Conservation (phyloP, 805 yeast species). For the Teunomyces aglyptinius region DNA sequence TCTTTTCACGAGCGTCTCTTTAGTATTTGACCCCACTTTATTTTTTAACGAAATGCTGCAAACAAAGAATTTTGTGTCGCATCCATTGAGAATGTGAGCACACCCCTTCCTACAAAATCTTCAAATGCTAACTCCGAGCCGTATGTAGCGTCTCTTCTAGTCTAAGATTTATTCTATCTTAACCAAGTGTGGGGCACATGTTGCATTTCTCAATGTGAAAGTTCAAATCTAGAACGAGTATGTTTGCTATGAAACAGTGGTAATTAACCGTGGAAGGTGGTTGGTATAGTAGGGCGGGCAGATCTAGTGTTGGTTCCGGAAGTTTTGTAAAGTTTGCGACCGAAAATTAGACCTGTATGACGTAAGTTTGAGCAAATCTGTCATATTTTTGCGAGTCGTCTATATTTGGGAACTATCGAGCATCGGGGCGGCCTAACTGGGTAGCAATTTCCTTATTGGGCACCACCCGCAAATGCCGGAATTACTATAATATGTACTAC, state of each 20-base stretch:
- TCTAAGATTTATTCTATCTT: neutral
- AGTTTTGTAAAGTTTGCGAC: neutral
- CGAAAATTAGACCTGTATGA: too few species aligned
- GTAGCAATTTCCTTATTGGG: neutral
- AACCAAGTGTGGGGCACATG: neutral
- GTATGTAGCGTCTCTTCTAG: neutral
- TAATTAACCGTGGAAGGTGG: neutral
- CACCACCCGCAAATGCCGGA: neutral
- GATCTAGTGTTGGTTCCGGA: neutral
- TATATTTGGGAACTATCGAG: neutral
- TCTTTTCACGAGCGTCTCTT: neutral
- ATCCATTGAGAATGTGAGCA: neutral
- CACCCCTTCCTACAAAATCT: neutral
- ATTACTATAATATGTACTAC: too few species aligned
- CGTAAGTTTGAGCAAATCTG: neutral
- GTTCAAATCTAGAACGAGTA: neutral
- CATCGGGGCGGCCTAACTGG: neutral
- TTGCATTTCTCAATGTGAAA: neutral
- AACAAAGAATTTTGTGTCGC: neutral
- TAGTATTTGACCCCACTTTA: constrained; percentile 1
- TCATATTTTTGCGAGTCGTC: neutral
- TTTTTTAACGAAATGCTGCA: neutral
- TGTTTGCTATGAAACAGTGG: neutral
- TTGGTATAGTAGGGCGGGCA: neutral
- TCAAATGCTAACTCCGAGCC: neutral